Percentiles rank a stretch among this genome's conserved stretches.
These are phyloP conservation scores for Cryptosporidium ubiquitum DNA, from an alignment of 169 alveolate species.

Conservation along the genomic window DNA sequence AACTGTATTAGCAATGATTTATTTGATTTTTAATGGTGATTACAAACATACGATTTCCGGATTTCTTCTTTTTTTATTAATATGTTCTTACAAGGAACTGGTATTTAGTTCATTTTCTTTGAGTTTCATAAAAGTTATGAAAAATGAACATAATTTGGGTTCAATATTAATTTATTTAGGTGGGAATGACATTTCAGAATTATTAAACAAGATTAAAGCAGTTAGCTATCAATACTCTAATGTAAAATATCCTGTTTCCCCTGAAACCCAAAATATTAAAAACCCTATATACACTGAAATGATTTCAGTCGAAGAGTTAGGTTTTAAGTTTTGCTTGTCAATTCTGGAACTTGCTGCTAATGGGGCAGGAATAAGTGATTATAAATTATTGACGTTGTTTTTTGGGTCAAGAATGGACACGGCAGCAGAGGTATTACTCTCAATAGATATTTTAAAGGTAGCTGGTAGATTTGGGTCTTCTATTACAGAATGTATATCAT, in stretches of 20 bases:
- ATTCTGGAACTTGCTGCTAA: not conserved
- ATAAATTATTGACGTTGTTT: not conserved
- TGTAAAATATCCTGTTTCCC: not conserved
- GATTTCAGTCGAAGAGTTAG: not conserved
- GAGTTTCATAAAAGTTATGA: not conserved
- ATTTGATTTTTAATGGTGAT: not conserved
- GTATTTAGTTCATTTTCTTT: not conserved
- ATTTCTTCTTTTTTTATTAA: not conserved
- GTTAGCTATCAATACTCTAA: not conserved
- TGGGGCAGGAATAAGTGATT: not conserved
- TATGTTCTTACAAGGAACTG: not conserved
- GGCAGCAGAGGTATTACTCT: not conserved
- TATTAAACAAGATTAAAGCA: not conserved
- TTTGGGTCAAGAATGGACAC: slow-evolving; percentile 1
- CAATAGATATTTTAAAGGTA: not conserved
- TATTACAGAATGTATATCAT: not conserved
- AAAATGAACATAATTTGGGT: not conserved
- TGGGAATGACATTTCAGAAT: not conserved
- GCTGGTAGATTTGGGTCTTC: not conserved
- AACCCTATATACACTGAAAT: not conserved
- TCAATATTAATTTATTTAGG: not conserved
- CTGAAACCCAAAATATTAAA: not conserved
- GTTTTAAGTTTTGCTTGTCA: not conserved
- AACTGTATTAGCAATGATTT: not conserved
- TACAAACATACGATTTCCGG: not conserved